Percentiles rank a stretch among this genome's conserved stretches.
Evolutionary conservation across 345 rosid genomes (phyloP).

Genomic region (Euphorbia tirucalli): DNA sequence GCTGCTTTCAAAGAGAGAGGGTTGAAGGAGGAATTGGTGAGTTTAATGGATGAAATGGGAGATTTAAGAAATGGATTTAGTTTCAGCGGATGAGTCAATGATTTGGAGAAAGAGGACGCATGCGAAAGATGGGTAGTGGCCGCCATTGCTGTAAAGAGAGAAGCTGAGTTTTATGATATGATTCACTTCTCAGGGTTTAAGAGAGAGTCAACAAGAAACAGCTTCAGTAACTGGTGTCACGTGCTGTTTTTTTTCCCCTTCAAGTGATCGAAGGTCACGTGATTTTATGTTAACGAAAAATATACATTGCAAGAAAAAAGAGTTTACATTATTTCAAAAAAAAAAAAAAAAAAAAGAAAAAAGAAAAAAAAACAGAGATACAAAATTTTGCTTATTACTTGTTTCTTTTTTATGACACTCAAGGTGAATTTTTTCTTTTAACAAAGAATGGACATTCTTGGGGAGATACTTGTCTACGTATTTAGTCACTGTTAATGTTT

Average conservation of each 20-base stretch:
- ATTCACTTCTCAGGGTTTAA: background rate
- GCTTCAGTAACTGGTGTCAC: background rate
- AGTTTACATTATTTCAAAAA: no score
- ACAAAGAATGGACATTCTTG: no score
- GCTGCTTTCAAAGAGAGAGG: slow-evolving; percentile 52
- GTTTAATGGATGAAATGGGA: slow-evolving; percentile 39
- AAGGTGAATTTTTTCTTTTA: no score
- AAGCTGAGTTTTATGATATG: background rate
- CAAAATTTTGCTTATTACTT: no score
- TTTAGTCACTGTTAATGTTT: no score
- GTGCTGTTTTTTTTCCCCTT: background rate
- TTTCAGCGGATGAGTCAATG: slow-evolving; percentile 19
- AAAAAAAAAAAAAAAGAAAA: no score
- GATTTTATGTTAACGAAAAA: no score
- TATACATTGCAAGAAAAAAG: no score
- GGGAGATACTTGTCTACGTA: no score
- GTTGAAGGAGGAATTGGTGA: slow-evolving; percentile 24
- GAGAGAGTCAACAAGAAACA: background rate
- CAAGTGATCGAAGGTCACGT: no score
- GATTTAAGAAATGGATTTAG: slow-evolving; percentile 40
- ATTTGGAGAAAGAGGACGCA: slow-evolving; percentile 38
- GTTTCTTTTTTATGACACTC: no score
- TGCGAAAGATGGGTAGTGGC: slow-evolving; percentile 27
- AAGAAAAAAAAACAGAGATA: no score
- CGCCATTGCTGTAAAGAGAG: slow-evolving; percentile 33